Base-by-base conservation (phyloP, 257 asterid genomes). In the Nyctanthes arbortristis region DNA sequence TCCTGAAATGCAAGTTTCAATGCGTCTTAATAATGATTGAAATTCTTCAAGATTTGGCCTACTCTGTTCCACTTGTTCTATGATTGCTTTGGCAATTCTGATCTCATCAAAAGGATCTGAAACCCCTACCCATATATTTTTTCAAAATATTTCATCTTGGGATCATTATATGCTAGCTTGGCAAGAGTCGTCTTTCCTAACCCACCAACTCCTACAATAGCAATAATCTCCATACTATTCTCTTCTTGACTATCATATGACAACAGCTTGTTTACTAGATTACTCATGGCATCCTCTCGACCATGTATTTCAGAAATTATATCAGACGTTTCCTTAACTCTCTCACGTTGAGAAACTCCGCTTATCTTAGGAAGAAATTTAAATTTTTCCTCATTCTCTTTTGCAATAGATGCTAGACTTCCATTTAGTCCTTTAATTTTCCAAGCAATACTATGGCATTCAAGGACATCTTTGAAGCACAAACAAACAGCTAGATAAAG, bases 21-120 rank as follows among this genome's bases (percentile, higher is more conserved):
- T n/a, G n/a, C n/a, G n/a, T n/a, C n/a, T n/a, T n/a, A n/a, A n/a
- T n/a, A n/a, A n/a, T n/a, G n/a, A n/a, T n/a, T n/a, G n/a, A n/a
- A n/a, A n/a, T n/a, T n/a, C n/a, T n/a, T n/a, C 55, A 22, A 77
- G 27, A 5, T 71, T 34, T 0, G 74, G 71, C 0, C 76, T 60
- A n/a, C 9, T 43, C 13, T 59, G 66, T 10, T 66, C 70, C 34
- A 68, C 27, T 1, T 24, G 29, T 56, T 81, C 83, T 12, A 81
- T 61, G 45, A 77, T 74, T 12, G 79, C 85, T 71, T 72, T 81
- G 2, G 81, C 82, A 24, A 81, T 33, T 64, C 70, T 81, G 29
- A 73, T 27, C 54, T 66, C 77, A 22, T 81, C 83, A n/a, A 81
- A 77, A 56, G 85, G 80, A 66, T 16, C 5, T 0, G 65, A 63